phyloP scores from a whole-genome alignment of 768 basidiomycete species.

The Suillus decipiens region DNA sequence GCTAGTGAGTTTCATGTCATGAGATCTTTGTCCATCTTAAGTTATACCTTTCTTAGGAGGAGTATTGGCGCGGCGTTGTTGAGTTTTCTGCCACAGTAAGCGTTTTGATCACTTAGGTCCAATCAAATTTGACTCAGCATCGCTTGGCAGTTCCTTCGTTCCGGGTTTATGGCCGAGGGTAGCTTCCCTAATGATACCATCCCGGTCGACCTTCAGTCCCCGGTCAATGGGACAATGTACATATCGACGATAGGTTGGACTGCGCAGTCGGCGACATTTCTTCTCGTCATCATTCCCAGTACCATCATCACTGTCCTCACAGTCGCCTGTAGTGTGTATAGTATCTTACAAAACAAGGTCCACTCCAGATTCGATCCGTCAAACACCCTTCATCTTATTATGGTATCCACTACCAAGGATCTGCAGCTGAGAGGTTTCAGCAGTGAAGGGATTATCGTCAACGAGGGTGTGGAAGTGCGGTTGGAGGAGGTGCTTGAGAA shows the following conservation, averaged over 20 bases:
- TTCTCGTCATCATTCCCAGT: conserved; percentile 6
- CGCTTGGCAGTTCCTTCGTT: conserved; percentile 6
- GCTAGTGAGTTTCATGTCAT: conserved; percentile 7
- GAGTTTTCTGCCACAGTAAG: conserved; percentile 12
- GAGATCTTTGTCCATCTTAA: too few species aligned
- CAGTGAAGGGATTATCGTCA: not conserved
- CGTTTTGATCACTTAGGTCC: not conserved
- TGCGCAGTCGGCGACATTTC: not conserved
- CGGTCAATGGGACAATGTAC: too few species aligned
- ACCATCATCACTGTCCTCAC: not conserved
- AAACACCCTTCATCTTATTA: not conserved
- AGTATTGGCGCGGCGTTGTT: conserved; percentile 18
- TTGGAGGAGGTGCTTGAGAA: too few species aligned
- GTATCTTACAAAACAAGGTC: too few species aligned
- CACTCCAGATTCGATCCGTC: too few species aligned
- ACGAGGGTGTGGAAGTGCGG: not conserved
- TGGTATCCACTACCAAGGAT: conserved; percentile 1
- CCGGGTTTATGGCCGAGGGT: not conserved
- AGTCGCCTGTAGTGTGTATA: too few species aligned
- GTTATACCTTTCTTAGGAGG: conserved; percentile 8
- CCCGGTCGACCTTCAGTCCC: too few species aligned
- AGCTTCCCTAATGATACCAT: too few species aligned
- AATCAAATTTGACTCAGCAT: not conserved
- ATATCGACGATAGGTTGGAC: conserved; percentile 10
- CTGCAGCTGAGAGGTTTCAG: not conserved